Conservation (phyloP, 2,329 filamentous ascomycete genomes). For the Pyrenophora seminiperda region DNA sequence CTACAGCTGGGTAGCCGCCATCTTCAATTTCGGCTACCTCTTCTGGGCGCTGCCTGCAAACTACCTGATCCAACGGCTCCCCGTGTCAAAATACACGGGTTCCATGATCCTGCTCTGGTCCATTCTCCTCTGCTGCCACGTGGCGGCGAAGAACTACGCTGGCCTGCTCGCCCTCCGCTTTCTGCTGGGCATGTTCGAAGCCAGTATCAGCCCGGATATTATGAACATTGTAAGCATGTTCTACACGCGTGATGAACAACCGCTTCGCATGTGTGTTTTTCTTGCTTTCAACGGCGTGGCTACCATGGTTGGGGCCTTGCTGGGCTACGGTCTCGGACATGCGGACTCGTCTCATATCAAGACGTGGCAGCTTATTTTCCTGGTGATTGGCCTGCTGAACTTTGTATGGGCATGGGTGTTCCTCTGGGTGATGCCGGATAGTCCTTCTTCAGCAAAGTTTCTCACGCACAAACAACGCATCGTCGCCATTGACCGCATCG, state of each 20-base stretch:
- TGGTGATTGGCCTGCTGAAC: constrained; percentile 46
- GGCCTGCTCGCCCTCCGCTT: constrained; percentile 44
- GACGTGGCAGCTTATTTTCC: constrained; percentile 47
- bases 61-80: constrained; percentile 46
- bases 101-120: constrained; percentile 52
- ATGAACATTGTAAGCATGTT: constrained; percentile 50
- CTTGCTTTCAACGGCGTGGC: constrained; percentile 49
- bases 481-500: constrained; percentile 49
- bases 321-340: constrained; percentile 46
- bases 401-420: constrained; percentile 46
- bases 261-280: constrained; percentile 54
- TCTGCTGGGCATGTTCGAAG: constrained; percentile 47
- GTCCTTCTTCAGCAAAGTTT: constrained; percentile 44
- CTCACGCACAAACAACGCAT: constrained; percentile 48
- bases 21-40: constrained; percentile 54
- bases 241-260: constrained; percentile 43
- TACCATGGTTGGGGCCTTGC: constrained; percentile 45
- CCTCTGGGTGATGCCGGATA: constrained; percentile 47
- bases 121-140: constrained; percentile 53
- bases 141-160: constrained; percentile 46
- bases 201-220: constrained; percentile 42
- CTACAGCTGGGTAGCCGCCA: constrained; percentile 51
- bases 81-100: constrained; percentile 47
- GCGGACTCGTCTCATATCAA: constrained; percentile 32
- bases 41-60: constrained; percentile 51